Evolutionary conservation across 1,284 basidiomycete genomes (phyloP).

Genomic region (Sanguinoderma infundibulare): DNA sequence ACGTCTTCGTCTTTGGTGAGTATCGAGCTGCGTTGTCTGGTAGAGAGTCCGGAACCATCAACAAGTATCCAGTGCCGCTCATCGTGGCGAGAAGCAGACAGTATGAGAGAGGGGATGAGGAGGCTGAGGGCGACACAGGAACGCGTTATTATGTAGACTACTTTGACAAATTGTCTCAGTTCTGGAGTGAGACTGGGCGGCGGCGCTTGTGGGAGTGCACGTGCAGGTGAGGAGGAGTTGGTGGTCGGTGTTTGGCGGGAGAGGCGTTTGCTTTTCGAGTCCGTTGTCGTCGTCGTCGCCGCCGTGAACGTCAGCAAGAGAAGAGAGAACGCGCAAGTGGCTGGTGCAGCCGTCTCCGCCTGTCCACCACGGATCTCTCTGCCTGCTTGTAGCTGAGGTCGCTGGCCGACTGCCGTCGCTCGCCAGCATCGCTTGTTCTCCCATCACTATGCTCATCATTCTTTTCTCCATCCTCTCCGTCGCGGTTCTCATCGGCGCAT

Average conservation of each 20-base stretch:
- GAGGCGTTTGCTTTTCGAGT: background rate
- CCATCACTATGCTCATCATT: slow-evolving; percentile 68
- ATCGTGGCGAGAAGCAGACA: no score
- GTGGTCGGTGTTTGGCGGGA: background rate
- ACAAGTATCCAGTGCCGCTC: no score
- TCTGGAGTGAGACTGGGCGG: background rate
- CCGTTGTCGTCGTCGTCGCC: background rate
- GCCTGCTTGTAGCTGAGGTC: slow-evolving; percentile 29
- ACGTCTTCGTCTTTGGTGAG: background rate
- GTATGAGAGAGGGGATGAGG: no score
- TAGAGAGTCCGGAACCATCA: background rate
- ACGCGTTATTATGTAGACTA: no score
- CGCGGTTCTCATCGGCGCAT: slow-evolving; percentile 39
- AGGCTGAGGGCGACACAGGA: no score
- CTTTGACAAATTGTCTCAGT: no score
- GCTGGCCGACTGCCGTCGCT: slow-evolving; percentile 58
- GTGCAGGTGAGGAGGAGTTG: background rate
- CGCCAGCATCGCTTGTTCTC: slow-evolving; percentile 47
- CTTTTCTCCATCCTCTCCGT: slow-evolving; percentile 49
- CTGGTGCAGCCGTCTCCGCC: background rate
- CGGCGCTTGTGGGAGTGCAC: background rate
- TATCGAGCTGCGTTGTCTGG: background rate
- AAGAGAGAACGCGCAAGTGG: background rate
- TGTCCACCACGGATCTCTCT: background rate
- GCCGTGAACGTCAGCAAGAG: background rate